Conservation (phyloP, 2,329 filamentous ascomycete species). For the Simplicillium aogashimaense region DNA sequence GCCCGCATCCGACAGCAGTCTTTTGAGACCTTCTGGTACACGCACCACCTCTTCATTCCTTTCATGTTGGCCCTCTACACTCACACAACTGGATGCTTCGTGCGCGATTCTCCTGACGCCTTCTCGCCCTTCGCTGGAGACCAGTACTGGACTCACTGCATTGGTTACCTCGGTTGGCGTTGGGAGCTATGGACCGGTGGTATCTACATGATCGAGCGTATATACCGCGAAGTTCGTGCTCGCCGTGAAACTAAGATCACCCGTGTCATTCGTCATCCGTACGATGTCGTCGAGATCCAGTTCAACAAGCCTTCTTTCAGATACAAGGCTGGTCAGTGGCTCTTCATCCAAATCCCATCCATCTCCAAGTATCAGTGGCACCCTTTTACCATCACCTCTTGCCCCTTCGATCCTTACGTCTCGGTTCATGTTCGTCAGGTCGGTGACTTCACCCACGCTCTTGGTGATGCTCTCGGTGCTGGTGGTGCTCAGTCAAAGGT, state of each 20-base stretch:
- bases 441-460: slow-evolving; percentile 86
- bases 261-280: slow-evolving; percentile 90
- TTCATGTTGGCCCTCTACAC: slow-evolving; percentile 92
- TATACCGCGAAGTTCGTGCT: slow-evolving; percentile 84
- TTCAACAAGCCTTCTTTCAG: slow-evolving; percentile 94
- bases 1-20: slow-evolving; percentile 90
- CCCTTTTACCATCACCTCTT: slow-evolving; percentile 97
- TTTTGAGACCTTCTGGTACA: slow-evolving; percentile 99
- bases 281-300: slow-evolving; percentile 95
- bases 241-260: slow-evolving; percentile 80
- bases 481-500: slow-evolving; percentile 79
- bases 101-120: slow-evolving; percentile 64
- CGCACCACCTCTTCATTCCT: slow-evolving; percentile 95
- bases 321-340: slow-evolving; percentile 98
- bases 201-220: slow-evolving; percentile 76
- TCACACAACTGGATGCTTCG: slow-evolving; percentile 92
- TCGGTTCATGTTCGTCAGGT: slow-evolving; percentile 94
- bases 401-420: slow-evolving; percentile 89
- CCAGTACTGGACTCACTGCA: slow-evolving; percentile 81
- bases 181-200: slow-evolving; percentile 87
- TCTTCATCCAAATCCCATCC: slow-evolving; percentile 87
- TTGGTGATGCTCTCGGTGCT: slow-evolving; percentile 93
- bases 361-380: slow-evolving; percentile 93
- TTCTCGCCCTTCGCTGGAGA: slow-evolving; percentile 78
- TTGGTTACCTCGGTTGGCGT: slow-evolving; percentile 93